These are phyloP conservation scores for Lignosus rhinocerotis DNA, from an alignment of 1,284 basidiomycete genomes.

Conservation along the genomic window DNA sequence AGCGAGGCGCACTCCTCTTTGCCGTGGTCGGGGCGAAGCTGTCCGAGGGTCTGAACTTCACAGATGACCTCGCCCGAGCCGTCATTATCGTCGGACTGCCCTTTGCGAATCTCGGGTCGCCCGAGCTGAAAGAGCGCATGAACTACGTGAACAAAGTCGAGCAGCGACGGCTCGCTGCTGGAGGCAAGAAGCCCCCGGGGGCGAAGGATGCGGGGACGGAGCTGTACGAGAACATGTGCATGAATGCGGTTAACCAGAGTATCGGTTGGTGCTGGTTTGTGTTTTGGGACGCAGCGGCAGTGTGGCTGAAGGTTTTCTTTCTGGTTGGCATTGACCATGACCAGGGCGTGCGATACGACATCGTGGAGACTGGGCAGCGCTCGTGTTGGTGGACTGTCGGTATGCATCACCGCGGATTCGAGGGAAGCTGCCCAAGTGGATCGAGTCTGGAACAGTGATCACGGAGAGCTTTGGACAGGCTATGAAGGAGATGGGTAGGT, in stretches of 20 bases:
- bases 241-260: slow-evolving; percentile 96
- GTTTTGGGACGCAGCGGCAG: not conserved
- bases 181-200: slow-evolving; percentile 28
- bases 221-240: slow-evolving; percentile 92
- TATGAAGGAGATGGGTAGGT: slow-evolving; percentile 68
- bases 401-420: slow-evolving; percentile 71
- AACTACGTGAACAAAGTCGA: slow-evolving; percentile 73
- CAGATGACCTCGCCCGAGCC: slow-evolving; percentile 85
- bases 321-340: not conserved
- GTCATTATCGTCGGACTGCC: slow-evolving; percentile 92
- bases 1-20: slow-evolving; percentile 75
- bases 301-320: not conserved
- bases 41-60: slow-evolving; percentile 96
- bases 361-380: slow-evolving; percentile 81
- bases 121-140: slow-evolving; percentile 91
- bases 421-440: slow-evolving; percentile 86
- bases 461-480: slow-evolving; percentile 75
- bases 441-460: slow-evolving; percentile 64
- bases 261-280: slow-evolving; percentile 64
- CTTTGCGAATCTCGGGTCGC: slow-evolving; percentile 89
- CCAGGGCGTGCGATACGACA: slow-evolving; percentile 89
- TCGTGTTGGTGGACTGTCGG: slow-evolving; percentile 83
- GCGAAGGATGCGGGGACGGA: slow-evolving; percentile 78
- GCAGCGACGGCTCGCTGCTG: slow-evolving; percentile 38
- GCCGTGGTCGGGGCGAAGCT: slow-evolving; percentile 97